These are phyloP conservation scores for Bjerkandera adusta DNA, from an alignment of 1,284 basidiomycete genomes.

Conservation along the genomic window DNA sequence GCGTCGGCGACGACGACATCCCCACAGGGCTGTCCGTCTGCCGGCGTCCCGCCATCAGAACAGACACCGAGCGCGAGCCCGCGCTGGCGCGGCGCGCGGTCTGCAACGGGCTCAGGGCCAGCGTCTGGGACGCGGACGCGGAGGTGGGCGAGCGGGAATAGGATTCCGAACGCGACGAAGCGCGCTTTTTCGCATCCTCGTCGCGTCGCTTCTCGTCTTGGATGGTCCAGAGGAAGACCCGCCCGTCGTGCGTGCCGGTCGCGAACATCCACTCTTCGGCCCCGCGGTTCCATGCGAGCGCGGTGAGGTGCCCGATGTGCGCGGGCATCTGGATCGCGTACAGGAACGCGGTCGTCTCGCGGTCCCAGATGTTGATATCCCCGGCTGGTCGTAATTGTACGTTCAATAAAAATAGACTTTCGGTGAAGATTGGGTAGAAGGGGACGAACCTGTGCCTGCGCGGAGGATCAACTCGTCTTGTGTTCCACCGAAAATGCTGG, in stretches of 20 bases:
- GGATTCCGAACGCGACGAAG: too few species aligned
- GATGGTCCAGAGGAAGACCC: conserved; percentile 10
- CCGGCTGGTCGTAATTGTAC: neutral
- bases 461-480: conserved; percentile 10
- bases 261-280: conserved; percentile 8
- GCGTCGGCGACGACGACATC: too few species aligned
- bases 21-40: too few species aligned
- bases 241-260: conserved; percentile 9
- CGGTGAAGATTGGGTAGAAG: neutral
- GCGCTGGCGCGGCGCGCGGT: too few species aligned
- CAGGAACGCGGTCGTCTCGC: neutral
- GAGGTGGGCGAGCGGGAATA: too few species aligned
- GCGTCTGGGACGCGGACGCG: too few species aligned
- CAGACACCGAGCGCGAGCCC: too few species aligned
- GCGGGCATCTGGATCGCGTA: neutral
- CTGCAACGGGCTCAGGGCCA: too few species aligned
- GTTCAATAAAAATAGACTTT: neutral
- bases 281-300: conserved; percentile 10
- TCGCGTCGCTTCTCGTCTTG: neutral
- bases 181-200: too few species aligned
- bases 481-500: conserved; percentile 7
- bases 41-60: too few species aligned
- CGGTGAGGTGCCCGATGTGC: neutral
- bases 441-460: conserved; percentile 7
- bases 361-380: conserved; percentile 9